A percentile compares a stretch with the other conserved stretches of the same genome.
Evolutionary conservation across 345 rosid species (phyloP).

Genomic region (Eucalyptus paniculata): DNA sequence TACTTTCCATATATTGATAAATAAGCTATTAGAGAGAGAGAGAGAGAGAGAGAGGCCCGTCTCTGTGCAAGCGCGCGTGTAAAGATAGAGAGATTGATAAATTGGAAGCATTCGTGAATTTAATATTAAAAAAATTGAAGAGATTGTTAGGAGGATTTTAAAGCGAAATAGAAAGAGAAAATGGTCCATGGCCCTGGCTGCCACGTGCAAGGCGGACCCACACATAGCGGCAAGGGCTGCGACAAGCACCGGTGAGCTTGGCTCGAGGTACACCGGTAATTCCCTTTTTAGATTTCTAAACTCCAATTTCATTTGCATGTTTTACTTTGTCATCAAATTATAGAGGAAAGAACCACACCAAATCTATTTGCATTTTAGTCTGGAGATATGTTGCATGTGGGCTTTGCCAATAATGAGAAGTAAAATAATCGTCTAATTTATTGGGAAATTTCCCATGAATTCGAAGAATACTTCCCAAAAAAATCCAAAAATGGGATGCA

Average conservation of each 20-base stretch:
- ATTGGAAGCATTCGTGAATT: neutral
- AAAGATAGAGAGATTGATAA: neutral
- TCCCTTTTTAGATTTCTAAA: too few relatives aligned
- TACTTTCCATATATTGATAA: neutral
- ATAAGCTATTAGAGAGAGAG: too few relatives aligned
- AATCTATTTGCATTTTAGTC: neutral
- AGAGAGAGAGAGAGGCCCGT: too few relatives aligned
- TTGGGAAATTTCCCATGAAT: neutral
- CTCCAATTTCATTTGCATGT: neutral
- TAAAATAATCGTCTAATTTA: neutral
- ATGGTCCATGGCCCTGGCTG: neutral
- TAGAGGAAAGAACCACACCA: neutral
- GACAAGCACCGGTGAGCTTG: neutral
- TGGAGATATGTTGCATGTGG: neutral
- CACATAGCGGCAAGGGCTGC: neutral
- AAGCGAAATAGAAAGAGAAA: too few relatives aligned
- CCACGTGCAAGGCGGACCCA: neutral
- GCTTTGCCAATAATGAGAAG: neutral
- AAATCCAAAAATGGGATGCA: neutral
- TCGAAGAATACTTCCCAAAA: neutral
- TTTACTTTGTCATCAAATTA: neutral
- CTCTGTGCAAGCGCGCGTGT: neutral
- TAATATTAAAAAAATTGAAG: too few relatives aligned
- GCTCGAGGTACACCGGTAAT: neutral
- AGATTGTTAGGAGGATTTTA: neutral